Percentiles rank a stretch among this genome's conserved stretches.
phyloP scores from a whole-genome alignment of 2,329 filamentous ascomycete species.

The Exophiala sp. region DNA sequence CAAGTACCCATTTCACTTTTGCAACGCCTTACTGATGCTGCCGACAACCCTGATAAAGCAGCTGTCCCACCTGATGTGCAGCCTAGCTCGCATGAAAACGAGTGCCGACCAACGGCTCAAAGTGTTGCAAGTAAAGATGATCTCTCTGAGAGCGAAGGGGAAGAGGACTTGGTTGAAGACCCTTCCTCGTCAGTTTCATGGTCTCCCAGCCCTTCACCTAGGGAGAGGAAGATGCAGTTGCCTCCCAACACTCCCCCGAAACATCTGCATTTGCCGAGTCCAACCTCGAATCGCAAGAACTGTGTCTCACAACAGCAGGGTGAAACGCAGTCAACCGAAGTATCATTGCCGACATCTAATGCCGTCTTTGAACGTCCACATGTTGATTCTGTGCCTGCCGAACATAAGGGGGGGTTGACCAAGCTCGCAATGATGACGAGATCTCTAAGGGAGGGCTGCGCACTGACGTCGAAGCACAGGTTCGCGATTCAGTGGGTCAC shows the following conservation, averaged over 20 bases:
- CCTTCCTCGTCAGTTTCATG: not conserved
- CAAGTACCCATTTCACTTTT: conserved; percentile 16
- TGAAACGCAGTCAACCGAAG: not conserved
- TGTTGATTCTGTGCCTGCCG: too few relatives aligned
- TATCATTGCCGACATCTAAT: not conserved
- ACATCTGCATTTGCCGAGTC: not conserved
- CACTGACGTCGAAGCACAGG: too few relatives aligned
- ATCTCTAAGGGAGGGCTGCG: too few relatives aligned
- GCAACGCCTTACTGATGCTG: conserved; percentile 6
- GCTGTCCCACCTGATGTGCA: not conserved
- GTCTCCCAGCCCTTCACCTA: conserved; percentile 2
- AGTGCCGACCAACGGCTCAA: not conserved
- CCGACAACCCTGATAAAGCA: conserved; percentile 8
- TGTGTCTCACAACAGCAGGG: not conserved
- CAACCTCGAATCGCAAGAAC: not conserved
- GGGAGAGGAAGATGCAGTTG: not conserved
- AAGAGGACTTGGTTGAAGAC: conserved; percentile 1
- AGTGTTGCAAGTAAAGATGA: not conserved
- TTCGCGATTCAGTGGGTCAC: too few relatives aligned
- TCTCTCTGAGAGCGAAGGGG: not conserved
- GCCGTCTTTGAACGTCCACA: too few relatives aligned
- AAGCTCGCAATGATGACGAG: too few relatives aligned
- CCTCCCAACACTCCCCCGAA: conserved; percentile 9
- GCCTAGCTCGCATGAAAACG: not conserved
- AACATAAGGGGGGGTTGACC: too few relatives aligned